Percentiles rank a stretch among this genome's conserved stretches.
These are phyloP conservation scores for Bonia amplexicaulis DNA, from an alignment of 176 grass and related monocot genomes.

Conservation along the genomic window DNA sequence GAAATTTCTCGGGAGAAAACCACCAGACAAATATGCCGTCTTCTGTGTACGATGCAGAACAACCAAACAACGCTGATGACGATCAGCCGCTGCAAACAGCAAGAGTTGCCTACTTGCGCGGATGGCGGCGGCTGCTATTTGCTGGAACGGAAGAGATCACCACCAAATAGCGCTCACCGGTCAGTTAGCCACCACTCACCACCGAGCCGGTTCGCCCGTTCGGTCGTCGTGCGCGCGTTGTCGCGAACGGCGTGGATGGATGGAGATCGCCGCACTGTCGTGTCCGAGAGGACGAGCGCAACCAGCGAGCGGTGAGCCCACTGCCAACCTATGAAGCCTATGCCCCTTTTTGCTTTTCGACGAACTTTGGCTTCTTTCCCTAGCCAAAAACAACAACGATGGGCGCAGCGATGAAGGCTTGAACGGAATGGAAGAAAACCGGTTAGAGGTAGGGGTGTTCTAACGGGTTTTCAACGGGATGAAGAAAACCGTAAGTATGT, in stretches of 20 bases:
- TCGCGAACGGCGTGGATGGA: no score
- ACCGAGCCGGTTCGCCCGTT: not conserved
- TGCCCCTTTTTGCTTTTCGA: no score
- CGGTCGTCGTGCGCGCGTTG: not conserved
- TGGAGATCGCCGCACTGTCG: not conserved
- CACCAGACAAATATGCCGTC: not conserved
- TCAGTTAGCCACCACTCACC: not conserved
- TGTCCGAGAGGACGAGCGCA: no score
- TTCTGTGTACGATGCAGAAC: not conserved
- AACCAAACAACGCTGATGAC: not conserved
- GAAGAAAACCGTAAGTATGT: no score
- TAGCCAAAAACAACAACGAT: not conserved
- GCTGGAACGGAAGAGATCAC: not conserved
- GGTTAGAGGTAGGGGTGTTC: not conserved
- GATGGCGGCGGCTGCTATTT: not conserved
- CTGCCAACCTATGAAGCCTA: no score
- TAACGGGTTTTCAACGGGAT: no score
- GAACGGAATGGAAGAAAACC: slow-evolving; percentile 39
- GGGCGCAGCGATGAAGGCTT: slow-evolving; percentile 22
- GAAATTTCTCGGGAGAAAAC: not conserved
- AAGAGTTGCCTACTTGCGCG: not conserved
- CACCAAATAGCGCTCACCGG: not conserved
- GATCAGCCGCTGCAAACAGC: not conserved
- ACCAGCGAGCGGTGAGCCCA: no score
- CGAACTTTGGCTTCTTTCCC: no score